These are phyloP conservation scores for Yamadazyma diospyri DNA, from an alignment of 1,139 yeast genomes.

Conservation along the genomic window DNA sequence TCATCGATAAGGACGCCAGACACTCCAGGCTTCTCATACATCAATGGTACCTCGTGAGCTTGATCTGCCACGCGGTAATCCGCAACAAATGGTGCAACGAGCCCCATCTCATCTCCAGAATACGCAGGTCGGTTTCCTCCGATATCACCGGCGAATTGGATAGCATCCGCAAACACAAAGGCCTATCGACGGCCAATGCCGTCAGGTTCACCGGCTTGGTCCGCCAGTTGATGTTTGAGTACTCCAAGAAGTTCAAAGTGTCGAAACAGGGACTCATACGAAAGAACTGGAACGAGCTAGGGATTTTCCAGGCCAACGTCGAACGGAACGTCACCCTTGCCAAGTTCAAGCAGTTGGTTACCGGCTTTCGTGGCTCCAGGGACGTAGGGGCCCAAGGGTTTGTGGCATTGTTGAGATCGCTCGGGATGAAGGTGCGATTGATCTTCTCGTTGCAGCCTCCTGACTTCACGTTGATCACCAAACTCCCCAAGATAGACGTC, in stretches of 20 bases:
- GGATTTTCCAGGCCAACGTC: conserved; percentile 19
- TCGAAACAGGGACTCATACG: conserved; percentile 42
- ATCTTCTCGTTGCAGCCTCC: conserved; percentile 88
- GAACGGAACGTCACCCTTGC: conserved; percentile 21
- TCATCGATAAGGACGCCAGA: conserved; percentile 55
- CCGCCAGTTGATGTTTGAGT: conserved; percentile 57
- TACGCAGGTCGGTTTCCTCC: conserved; percentile 46
- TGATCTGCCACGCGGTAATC: conserved; percentile 61
- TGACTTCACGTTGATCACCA: conserved; percentile 55
- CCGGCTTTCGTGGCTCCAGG: conserved; percentile 59
- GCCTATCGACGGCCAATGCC: conserved; percentile 47
- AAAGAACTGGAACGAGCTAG: conserved; percentile 60
- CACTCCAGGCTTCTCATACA: conserved; percentile 53
- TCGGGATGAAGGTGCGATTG: conserved; percentile 70
- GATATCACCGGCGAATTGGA: conserved; percentile 46
- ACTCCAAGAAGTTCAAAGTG: conserved; percentile 57
- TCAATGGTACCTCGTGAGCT: conserved; percentile 50
- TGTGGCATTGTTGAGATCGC: conserved; percentile 66
- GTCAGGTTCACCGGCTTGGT: conserved; percentile 74
- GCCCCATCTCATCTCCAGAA: conserved; percentile 29
- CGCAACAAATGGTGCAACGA: conserved; percentile 78
- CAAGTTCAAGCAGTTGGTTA: conserved; percentile 41
- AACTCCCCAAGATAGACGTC: conserved; percentile 15
- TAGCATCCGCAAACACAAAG: conserved; percentile 24
- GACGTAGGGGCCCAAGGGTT: conserved; percentile 89